Evolutionary conservation across 169 alveolate species (phyloP).

Genomic region (Fabrea salina): DNA sequence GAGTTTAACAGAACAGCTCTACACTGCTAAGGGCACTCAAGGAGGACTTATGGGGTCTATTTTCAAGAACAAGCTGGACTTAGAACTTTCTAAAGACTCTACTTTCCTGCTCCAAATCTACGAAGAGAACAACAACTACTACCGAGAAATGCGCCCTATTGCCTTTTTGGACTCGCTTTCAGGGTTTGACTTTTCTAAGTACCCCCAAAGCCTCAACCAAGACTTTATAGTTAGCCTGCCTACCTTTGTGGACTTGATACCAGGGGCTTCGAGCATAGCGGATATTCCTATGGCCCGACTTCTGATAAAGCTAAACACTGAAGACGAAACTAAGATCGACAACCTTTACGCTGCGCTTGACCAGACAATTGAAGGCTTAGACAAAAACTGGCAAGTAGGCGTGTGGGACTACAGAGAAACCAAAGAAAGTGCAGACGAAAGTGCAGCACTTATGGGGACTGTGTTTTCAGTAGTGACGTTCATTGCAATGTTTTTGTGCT

Average conservation of each 20-base stretch:
- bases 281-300: slow-evolving; percentile 41
- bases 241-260: slow-evolving; percentile 7
- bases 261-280: background rate
- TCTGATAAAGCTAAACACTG: background rate
- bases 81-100: background rate
- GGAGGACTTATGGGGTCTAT: slow-evolving; percentile 45
- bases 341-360: background rate
- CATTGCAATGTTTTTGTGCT: slow-evolving; percentile 75
- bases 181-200: slow-evolving; percentile 35
- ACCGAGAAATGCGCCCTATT: slow-evolving; percentile 37
- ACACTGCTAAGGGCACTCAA: slow-evolving; percentile 66
- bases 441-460: slow-evolving; percentile 45
- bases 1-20: slow-evolving; percentile 49
- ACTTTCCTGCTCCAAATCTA: slow-evolving; percentile 36
- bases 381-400: background rate
- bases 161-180: slow-evolving; percentile 38
- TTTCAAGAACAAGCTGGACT: slow-evolving; percentile 6
- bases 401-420: slow-evolving; percentile 52
- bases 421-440: slow-evolving; percentile 40
- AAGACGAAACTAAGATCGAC: background rate
- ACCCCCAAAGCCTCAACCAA: background rate
- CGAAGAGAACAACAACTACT: background rate
- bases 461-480: slow-evolving; percentile 71
- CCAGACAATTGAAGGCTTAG: background rate
- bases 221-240: slow-evolving; percentile 37